Evolutionary conservation across 2,329 filamentous ascomycete species (phyloP), one percentile per base, ranked within the genome.

Genomic region (Fusarium udum): DNA sequence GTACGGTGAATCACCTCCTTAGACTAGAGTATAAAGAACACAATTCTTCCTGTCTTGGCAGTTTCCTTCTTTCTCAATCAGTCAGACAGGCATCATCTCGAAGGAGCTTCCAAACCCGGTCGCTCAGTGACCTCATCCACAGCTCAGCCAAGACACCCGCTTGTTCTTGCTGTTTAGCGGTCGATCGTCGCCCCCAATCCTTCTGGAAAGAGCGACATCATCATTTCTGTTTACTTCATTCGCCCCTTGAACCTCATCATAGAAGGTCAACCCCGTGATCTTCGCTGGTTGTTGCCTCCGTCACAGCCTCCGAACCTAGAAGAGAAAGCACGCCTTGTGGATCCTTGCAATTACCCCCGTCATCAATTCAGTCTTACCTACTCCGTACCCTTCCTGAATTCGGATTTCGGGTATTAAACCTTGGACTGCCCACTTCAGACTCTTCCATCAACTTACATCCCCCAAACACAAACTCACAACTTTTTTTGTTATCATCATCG

Each of bases 351-450:
- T 43, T 42, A 52, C 48, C 65, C 65, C 67, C 61, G 67, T 70
- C 67, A 71, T 70, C 67, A 53, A 58, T 64, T 34, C 60, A 62
- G 49, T 37, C 28, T 42, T 32, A 37, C 55, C 34, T 34, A 37
- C n/a, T n/a, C n/a, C n/a, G n/a, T n/a, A n/a, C 55, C 34, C 31
- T 28, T 40, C n/a, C 52, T 69, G 24, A 22, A 40, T 52, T 58
- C 64, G 24, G 48, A 39, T 42, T 31, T 70, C 28, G 61, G 61
- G 53, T 70, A 70, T 71, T 71, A 71, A 71, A 71, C 40, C 67
- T 58, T 63, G 67, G 51, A 37, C 57, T 57, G 51, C 69, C 69
- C 69, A 71, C 69, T 62, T 56, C 45, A n/a, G 28, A 71, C 34
- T 37, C 24, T 37, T 40, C 52, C 42, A 18, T 58, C 51, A 53